Conservation (phyloP, 1,284 basidiomycete genomes). For the Fomes fomentarius region DNA sequence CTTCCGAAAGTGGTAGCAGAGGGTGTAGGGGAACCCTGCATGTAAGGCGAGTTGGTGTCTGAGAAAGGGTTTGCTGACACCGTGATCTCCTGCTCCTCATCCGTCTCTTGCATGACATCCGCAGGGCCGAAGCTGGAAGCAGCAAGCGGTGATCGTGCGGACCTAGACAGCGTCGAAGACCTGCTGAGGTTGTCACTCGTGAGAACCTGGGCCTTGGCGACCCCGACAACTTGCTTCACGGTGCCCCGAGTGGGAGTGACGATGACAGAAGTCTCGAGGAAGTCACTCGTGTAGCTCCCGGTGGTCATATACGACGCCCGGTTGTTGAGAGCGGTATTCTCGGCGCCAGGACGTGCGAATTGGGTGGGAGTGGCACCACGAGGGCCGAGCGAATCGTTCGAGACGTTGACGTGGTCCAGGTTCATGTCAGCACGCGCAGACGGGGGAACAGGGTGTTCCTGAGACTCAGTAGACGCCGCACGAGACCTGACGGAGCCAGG, state of each 20-base stretch:
- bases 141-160: conserved; percentile 67
- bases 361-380: conserved; percentile 42
- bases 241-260: conserved; percentile 67
- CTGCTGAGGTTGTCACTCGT: conserved; percentile 39
- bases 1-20: conserved; percentile 48
- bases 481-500: conserved; percentile 47
- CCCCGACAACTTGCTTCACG: conserved; percentile 73
- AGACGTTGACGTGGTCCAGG: conserved; percentile 60
- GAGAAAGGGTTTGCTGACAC: conserved; percentile 61
- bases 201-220: conserved; percentile 78
- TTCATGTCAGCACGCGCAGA: conserved; percentile 14
- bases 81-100: conserved; percentile 45
- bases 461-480: conserved; percentile 37
- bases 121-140: conserved; percentile 72
- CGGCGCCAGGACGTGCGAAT: conserved; percentile 54
- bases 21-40: conserved; percentile 35
- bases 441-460: conserved; percentile 25
- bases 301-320: conserved; percentile 74
- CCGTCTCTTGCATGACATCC: conserved; percentile 58
- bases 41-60: conserved; percentile 54
- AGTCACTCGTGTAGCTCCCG: conserved; percentile 75
- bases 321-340: conserved; percentile 39
- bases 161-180: conserved; percentile 35
- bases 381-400: conserved; percentile 51
- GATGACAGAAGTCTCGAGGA: conserved; percentile 81